Evolutionary conservation across 2,329 filamentous ascomycete genomes (phyloP), one percentile per base, ranked within the genome.

Genomic region (Lecanoromycetidae sp.): DNA sequence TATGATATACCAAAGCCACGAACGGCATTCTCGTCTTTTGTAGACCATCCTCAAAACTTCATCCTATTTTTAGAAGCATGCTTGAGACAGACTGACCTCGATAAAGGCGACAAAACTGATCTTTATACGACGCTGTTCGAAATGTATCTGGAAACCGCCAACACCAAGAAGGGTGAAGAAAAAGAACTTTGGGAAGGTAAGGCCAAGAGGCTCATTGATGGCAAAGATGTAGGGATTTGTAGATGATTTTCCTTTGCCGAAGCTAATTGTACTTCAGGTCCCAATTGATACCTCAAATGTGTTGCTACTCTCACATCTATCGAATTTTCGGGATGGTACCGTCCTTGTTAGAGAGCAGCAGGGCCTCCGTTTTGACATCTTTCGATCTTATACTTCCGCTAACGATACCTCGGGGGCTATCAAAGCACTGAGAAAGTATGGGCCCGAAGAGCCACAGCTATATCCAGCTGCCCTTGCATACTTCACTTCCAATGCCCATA

Each of bases 201-300:
- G 61, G 91, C 91, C 0, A 94, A 91, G 67, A 80, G 79, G 52
- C 75, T 96, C 20, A 88, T 98, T 47, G 82, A 91, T 58, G 80
- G 79, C 13, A 79, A 84, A 56, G 78, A 87, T 54, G 77, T 84
- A 48, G 61, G 59, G n/a, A n/a, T 42, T 30, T 22, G n/a, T 34
- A 33, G 13, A 15, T 29, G 17, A 20, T 19, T 34, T 15, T 19
- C 35, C 3, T 25, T 22, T 36, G 19, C 29, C 15, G 8, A 25
- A 46, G 39, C 54, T 58, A 43, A 59, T 34, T 41, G 19, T 3
- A 29, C 17, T 2, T 9, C 52, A 73, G 70, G 72, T 75, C 46
- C 82, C 86, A 0, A 94, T 98, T 59, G 90, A 94, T 57, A 91
- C 87, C 53, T 95, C 91, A 1, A 95, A 94, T 57, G 86, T 98